phyloP scores from a whole-genome alignment of 2,329 filamentous ascomycete species.

The Cladophialophora yegresii region DNA sequence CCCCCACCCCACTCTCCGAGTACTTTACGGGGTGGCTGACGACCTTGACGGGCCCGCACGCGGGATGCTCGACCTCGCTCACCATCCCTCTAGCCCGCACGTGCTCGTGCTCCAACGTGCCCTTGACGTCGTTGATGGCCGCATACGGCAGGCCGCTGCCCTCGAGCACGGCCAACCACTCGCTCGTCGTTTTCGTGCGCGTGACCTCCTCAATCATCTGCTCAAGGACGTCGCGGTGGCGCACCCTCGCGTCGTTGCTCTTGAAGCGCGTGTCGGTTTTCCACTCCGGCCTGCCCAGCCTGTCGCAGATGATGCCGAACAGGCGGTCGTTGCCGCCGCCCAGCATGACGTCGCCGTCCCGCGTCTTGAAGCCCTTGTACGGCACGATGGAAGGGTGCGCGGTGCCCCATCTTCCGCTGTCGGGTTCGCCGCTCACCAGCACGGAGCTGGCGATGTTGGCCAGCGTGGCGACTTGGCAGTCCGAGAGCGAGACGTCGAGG shows the following conservation, averaged over 20 bases:
- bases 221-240: constrained; percentile 75
- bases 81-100: constrained; percentile 84
- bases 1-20: constrained; percentile 74
- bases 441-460: constrained; percentile 95
- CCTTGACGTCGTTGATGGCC: constrained; percentile 89
- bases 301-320: constrained; percentile 61
- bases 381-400: constrained; percentile 98
- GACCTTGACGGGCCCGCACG: constrained; percentile 82
- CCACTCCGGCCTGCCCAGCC: constrained; percentile 61
- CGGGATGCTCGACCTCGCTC: constrained; percentile 76
- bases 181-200: constrained; percentile 72
- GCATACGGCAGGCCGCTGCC: constrained; percentile 93
- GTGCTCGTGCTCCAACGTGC: constrained; percentile 80
- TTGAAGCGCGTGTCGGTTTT: constrained; percentile 58
- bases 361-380: constrained; percentile 76
- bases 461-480: constrained; percentile 91
- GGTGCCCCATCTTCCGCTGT: constrained; percentile 91
- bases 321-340: constrained; percentile 66
- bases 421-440: constrained; percentile 81
- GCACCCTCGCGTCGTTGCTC: constrained; percentile 62
- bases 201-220: constrained; percentile 75
- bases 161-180: constrained; percentile 85
- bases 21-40: constrained; percentile 96
- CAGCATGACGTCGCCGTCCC: constrained; percentile 63
- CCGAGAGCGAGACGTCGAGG: constrained; percentile 86